phyloP scores from a whole-genome alignment of 106 monocot genomes.

The Dioscorea zingiberensis region DNA sequence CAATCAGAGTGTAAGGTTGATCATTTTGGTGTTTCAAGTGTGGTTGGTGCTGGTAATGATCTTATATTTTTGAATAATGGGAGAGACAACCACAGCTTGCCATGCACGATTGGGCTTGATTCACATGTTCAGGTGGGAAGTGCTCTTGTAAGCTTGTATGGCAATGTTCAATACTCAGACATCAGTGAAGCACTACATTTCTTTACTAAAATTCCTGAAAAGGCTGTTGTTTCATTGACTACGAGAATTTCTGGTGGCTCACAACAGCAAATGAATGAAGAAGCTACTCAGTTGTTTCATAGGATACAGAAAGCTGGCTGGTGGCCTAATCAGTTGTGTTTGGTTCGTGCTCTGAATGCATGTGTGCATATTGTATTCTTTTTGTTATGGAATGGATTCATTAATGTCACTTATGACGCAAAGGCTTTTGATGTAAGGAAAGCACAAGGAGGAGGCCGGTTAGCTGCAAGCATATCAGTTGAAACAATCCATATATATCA shows the following conservation, averaged over 20 bases:
- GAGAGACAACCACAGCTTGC: slow-evolving; percentile 21
- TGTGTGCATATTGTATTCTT: slow-evolving; percentile 19
- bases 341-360: slow-evolving; percentile 34
- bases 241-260: slow-evolving; percentile 25
- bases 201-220: slow-evolving; percentile 22
- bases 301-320: slow-evolving; percentile 20
- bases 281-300: slow-evolving; percentile 12
- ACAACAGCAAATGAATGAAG: slow-evolving; percentile 23
- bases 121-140: no score
- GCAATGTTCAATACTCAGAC: no score
- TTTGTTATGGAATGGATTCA: no score
- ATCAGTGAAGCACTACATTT: no score
- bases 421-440: no score
- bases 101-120: slow-evolving; percentile 25
- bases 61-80: slow-evolving; percentile 21
- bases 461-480: no score
- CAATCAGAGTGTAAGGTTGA: slow-evolving; percentile 6
- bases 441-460: no score
- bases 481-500: no score
- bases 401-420: no score
- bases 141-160: no score
- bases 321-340: slow-evolving; percentile 18
- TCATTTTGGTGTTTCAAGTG: slow-evolving; percentile 36
- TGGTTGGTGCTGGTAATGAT: slow-evolving; percentile 24
- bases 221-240: slow-evolving; percentile 44